Base-by-base conservation (phyloP, 163 green algal genomes). In the Trebouxiophyceae sp. region DNA sequence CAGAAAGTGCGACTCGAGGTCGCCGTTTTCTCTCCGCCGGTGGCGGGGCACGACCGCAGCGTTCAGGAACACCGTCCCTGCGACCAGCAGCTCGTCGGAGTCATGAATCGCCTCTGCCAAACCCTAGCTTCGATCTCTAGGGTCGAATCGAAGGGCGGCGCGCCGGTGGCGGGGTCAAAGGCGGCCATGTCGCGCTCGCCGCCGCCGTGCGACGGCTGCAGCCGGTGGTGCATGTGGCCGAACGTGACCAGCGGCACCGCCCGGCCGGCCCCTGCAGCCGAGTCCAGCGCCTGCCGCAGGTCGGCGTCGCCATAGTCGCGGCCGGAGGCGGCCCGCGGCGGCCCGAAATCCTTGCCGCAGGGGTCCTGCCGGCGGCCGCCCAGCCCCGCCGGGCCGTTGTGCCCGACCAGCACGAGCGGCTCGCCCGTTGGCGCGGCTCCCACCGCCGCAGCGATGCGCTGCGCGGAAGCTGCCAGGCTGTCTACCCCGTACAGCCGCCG, bases 191-290 rank as follows among this genome's bases (percentile, higher is more conserved):
- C 68, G 0, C 82, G 71, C 5, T 54, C 24, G 12, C 33, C 57
- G n/a, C 20, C 30, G 5, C 27, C 45, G 16, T 6, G 19, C 4
- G 7, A 44, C 8, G 26, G 5, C 6, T 60, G 1, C n/a, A 66
- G 60, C 5, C 5, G 28, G 46, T 89, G 71, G 70, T 93, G 87
- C 87, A 93, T 93, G 76, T 93, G 87, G 4, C 86, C 85, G 69
- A 87, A 90, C 3, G 82, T 46, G 50, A 90, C 77, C 34, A 88
- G 72, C 3, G 77, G 60, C 2, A 79, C 60, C 3, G 28, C 33
- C 29, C 76, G 45, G 16, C 79, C 74, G 30, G 67, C 29, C 0
- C 44, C 33, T 27, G 55, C 22, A 23, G 63, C 44, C 30, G 61
- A 39, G 12, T 67, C 45, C 45, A 84, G 45, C n/a, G 74, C 77